Base-by-base conservation (phyloP, 371 early-diverging fungal species). In the Vairimorpha ceranae region DNA sequence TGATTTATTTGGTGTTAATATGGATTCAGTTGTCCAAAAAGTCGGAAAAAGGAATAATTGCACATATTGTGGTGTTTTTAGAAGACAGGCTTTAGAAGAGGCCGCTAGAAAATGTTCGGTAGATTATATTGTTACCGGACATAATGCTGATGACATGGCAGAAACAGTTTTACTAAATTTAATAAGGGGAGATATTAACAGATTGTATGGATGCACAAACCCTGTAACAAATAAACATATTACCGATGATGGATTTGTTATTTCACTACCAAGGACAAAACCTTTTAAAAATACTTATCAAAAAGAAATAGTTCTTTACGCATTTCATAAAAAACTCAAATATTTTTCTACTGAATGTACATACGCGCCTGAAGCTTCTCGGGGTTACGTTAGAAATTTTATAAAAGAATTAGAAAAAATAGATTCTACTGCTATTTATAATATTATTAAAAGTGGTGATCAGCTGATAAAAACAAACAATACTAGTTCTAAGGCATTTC, bases 131-230 rank as follows among this genome's bases (percentile, higher is more conserved):
- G 93, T 95, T 4, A 97, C 97, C 0, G 99, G 99, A 3, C 99
- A 98, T 77, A 98, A 98, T 86, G 97, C 99, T 0, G 99, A 98
- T 84, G 99, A 98, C 86, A 91, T 97, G 72, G 99, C 99, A 19
- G 99, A 98, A 83, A 98, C 99, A 0, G 91, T 97, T 2, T 83
- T 98, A 68, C 93, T 98, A 93, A 98, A 98, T 86, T 88, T 97
- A 27, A 86, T 97, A 68, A 88, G 99, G 59, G 99, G 99, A 48
- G 99, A 98, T 85, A 83, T 93, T 69, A 90, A 93, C 15, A 87
- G 97, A 61, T 85, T 98, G 32, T 88, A 88, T 54, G 84, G 95
- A 72, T 97, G 97, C 86, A 95, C 97, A 0, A 88, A 89, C 33
- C 94, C 94, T 69, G 86, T 88, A 17, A 93, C 93, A 6, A 86